Evolutionary conservation across 2,329 filamentous ascomycete species (phyloP).

Genomic region (Fusarium scirpi): DNA sequence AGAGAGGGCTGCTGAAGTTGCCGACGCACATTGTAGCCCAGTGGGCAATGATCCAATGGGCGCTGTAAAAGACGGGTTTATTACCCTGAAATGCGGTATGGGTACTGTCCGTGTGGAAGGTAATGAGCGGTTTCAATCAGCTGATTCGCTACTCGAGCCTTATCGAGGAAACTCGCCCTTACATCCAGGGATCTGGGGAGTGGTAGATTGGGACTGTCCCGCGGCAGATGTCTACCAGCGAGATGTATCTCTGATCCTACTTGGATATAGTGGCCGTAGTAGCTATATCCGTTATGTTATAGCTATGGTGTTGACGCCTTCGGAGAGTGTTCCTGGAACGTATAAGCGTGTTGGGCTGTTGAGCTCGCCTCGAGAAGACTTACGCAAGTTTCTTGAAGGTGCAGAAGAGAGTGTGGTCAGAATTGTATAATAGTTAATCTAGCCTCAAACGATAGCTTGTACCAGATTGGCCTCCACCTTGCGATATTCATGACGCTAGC

Average conservation of each 20-base stretch:
- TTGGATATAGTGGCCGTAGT: background rate
- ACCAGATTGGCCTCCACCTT: too few species aligned
- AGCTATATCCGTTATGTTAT: background rate
- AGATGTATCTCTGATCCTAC: background rate
- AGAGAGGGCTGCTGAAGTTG: background rate
- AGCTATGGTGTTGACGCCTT: background rate
- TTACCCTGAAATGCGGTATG: background rate
- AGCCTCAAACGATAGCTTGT: too few species aligned
- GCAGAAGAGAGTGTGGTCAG: background rate
- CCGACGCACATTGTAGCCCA: background rate
- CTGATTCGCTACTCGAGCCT: background rate
- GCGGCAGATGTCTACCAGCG: fast-evolving
- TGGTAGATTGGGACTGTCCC: background rate
- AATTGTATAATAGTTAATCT: background rate
- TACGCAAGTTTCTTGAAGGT: background rate
- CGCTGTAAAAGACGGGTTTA: background rate
- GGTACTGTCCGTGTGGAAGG: background rate
- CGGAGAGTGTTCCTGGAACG: background rate
- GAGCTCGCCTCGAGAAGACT: background rate
- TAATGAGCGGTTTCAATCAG: fast-evolving
- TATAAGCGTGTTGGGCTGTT: background rate
- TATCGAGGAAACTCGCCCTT: background rate
- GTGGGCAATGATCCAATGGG: background rate
- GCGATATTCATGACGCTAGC: too few species aligned
- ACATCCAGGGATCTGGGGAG: background rate